phyloP scores from a whole-genome alignment of 257 asterid species.

The Thymus quinquecostatus region DNA sequence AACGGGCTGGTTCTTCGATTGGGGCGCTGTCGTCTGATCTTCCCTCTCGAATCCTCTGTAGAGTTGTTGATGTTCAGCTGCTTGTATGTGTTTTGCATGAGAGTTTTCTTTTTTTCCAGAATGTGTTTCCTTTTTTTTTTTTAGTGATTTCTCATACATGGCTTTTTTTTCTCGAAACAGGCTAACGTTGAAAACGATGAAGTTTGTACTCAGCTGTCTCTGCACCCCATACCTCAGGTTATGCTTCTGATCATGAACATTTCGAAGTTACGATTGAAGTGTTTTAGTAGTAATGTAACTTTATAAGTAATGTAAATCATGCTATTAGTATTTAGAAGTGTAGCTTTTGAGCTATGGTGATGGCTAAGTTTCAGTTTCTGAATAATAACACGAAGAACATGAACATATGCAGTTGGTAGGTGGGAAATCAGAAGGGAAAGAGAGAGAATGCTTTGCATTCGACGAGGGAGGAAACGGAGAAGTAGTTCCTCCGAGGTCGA shows the following conservation, averaged over 20 bases:
- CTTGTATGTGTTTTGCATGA: slow-evolving; percentile 46
- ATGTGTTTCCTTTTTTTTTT: neutral
- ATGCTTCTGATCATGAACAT: neutral
- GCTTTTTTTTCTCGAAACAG: slow-evolving; percentile 40
- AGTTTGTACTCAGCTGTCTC: slow-evolving; percentile 83
- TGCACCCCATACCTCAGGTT: slow-evolving; percentile 86
- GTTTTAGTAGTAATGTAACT: neutral
- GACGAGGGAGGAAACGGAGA: slow-evolving; percentile 63
- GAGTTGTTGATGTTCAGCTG: slow-evolving; percentile 77
- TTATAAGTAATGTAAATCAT: neutral
- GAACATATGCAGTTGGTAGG: slow-evolving; percentile 45
- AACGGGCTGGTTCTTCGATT: slow-evolving; percentile 61
- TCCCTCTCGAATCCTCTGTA: slow-evolving; percentile 87
- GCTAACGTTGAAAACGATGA: slow-evolving; percentile 95
- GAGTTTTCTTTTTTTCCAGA: neutral
- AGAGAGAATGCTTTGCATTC: slow-evolving; percentile 48
- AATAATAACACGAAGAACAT: neutral
- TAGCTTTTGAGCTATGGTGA: neutral
- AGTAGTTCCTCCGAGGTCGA: slow-evolving; percentile 54
- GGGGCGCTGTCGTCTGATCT: slow-evolving; percentile 64
- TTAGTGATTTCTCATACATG: neutral
- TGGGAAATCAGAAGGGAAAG: slow-evolving; percentile 56
- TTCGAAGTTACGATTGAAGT: neutral
- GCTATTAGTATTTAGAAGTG: neutral
- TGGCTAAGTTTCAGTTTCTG: neutral